phyloP scores from a whole-genome alignment of 495 filamentous ascomycete genomes.

The Aeminium ludgeri region DNA sequence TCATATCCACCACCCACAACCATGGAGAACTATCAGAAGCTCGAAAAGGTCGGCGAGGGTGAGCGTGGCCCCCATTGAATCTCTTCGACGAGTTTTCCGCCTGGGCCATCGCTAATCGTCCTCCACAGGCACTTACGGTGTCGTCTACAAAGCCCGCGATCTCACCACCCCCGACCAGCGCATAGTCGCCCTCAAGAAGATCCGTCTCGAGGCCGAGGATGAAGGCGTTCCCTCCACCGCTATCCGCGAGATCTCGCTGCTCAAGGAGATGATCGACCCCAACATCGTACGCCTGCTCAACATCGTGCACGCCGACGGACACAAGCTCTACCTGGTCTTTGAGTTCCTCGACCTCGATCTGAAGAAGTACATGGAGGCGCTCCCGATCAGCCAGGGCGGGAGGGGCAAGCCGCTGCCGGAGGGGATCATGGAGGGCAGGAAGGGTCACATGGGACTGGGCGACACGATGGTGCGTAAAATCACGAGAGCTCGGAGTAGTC shows the following conservation, averaged over 20 bases:
- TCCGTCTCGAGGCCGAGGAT: conserved; percentile 92
- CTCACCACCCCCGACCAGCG: conserved; percentile 73
- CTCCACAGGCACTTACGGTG: conserved; percentile 27
- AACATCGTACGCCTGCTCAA: conserved; percentile 96
- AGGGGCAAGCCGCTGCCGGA: conserved; percentile 78
- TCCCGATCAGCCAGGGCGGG: conserved; percentile 79
- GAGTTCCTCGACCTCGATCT: conserved; percentile 97
- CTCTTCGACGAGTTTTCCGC: neutral
- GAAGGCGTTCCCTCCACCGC: conserved; percentile 94
- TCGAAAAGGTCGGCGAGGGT: conserved; percentile 99
- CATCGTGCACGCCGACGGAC: conserved; percentile 91
- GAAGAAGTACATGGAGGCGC: conserved; percentile 99
- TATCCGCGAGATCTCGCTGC: conserved; percentile 93
- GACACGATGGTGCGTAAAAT: conserved; percentile 51
- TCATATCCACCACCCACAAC: neutral
- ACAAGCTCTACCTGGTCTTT: conserved; percentile 98
- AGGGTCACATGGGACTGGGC: conserved; percentile 60
- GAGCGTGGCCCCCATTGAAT: conserved; percentile 1
- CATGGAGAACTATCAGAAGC: conserved; percentile 99
- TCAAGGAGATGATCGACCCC: conserved; percentile 98
- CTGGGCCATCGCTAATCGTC: neutral
- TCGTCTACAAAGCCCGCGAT: conserved; percentile 94
- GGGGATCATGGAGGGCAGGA: conserved; percentile 40
- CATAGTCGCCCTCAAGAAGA: conserved; percentile 92
- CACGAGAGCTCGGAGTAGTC: neutral